Evolutionary conservation across 306 rosid species (phyloP), one percentile per base, ranked within the genome.

Genomic region (Cajanus cajan): DNA sequence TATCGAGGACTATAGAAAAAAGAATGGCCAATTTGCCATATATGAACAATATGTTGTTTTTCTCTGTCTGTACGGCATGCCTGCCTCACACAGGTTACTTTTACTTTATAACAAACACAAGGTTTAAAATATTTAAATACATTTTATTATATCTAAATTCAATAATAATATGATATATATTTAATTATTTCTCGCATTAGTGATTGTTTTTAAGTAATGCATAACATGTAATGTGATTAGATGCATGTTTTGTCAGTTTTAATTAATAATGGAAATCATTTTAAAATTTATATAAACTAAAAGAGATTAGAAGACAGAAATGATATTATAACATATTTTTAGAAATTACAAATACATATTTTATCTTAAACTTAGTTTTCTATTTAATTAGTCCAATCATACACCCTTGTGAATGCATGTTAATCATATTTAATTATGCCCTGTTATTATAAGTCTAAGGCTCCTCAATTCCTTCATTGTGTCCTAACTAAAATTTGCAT

Each of bases 1-100:
- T 67, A 79, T 79, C 83, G 80, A 82, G 66, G 34, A 55, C 40
- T 4, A n/a, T n/a, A 44, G 0, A 4, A 61, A 18, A 52, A 40
- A 66, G 54, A 16, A 67, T 43, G 22, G n/a, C 68, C 73, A 52
- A 68, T 69, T 74, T 69, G 78, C 68, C 41, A 39, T 78, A 73
- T 64, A 68, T 75, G 37, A 84, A 76, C 76, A 47, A 81, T 75
- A 79, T 74, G 44, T 69, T 78, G 78, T 70, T 77, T 67, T 67
- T n/a, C n/a, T 57, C 73, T 89, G 80, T 71, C 78, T 89, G 93
- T 87, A 83, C 89, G 85, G 90, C 85, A 74, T 78, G 86, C 82
- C 76, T 71, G 76, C 76, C 77, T 82, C 69, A 58, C 63, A 77
- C 68, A 68, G 34, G 77, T 78, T 40, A 52, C 33, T 25, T 39